Base-by-base conservation (phyloP, 306 rosid genomes). In the Cicer chorassanicum region DNA sequence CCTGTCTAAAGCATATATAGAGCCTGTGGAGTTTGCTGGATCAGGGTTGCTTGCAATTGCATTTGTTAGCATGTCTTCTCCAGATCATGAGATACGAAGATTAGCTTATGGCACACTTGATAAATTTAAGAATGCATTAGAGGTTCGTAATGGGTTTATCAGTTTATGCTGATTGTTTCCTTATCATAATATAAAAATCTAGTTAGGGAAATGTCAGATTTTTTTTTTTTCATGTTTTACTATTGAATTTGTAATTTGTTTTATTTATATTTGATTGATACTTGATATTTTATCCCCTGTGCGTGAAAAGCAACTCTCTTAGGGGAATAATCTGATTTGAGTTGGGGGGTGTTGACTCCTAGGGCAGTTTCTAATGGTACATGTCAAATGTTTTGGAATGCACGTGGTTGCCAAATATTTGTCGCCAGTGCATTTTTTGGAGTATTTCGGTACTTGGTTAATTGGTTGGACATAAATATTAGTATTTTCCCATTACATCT, bases 21-120 rank as follows among this genome's bases (percentile, higher is more conserved):
- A 89, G 80, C 92, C 96, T 10, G 73, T 85, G 80, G 98, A 93
- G 80, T 87, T 91, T 82, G 92, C 96, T 77, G 76, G 87, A 56
- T 78, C 90, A 86, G 92, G 98, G 45, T 88, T 93, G 86, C 98
- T 93, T 73, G 97, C 94, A 60, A 76, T 93, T 75, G 90, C 94
- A 46, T 89, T 93, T 77, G 84, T 86, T 67, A 81, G 97, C 81
- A 75, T 93, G 87, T 89, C 98, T 80, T 91, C 98, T 71, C 84
- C 89, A 39, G 85, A 89, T 65, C 74, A 59, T 3, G 87, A 82
- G 68, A 82, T 93, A 63, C 86, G 98, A 85, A 89, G 66, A 85
- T 86, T 89, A 87, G 96, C 92, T 72, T 88, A 88, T 13, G 86
- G 78, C 49, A 73, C 92, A 72, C 89, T 91, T 80, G 89, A 55